Percentiles rank a stretch among this genome's conserved stretches.
These are phyloP conservation scores for Cenchrus fungigraminus DNA, from an alignment of 176 grass and related monocot species.

Conservation along the genomic window DNA sequence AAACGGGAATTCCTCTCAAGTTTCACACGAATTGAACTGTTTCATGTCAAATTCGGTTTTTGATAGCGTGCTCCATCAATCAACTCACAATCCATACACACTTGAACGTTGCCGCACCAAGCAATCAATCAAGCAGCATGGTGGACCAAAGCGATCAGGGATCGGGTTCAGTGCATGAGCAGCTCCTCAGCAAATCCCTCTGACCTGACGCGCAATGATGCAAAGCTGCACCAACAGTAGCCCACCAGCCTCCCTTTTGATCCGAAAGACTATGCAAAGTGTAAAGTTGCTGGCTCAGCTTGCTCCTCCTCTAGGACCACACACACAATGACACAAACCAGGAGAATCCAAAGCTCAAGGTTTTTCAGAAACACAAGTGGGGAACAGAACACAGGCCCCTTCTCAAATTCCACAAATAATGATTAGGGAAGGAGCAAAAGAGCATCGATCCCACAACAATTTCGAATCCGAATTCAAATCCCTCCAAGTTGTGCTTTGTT, in stretches of 20 bases:
- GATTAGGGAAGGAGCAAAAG: not conserved
- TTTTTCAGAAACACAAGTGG: not conserved
- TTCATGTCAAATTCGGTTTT: not conserved
- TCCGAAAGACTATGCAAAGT: constrained; percentile 9
- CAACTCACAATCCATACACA: not conserved
- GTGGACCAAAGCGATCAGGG: not conserved
- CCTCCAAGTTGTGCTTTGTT: not conserved
- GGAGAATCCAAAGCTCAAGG: constrained; percentile 4
- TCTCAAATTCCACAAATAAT: not conserved
- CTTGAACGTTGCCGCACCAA: not conserved
- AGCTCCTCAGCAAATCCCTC: not conserved
- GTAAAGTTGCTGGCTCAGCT: constrained; percentile 1
- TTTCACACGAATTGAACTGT: not conserved
- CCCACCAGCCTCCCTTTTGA: constrained; percentile 27
- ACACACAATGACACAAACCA: not conserved
- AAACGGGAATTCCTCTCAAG: too few species aligned
- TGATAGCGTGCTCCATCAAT: not conserved
- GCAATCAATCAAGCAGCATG: too few species aligned
- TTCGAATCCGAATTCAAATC: not conserved
- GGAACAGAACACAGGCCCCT: not conserved
- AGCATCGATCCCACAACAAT: not conserved
- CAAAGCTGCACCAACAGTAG: constrained; percentile 9
- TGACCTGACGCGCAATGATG: constrained; percentile 36
- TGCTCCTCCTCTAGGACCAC: constrained; percentile 4
- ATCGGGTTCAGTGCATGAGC: not conserved